Evolutionary conservation across 148 eudicot genomes (phyloP).

Genomic region (Vaccinium myrtillus): DNA sequence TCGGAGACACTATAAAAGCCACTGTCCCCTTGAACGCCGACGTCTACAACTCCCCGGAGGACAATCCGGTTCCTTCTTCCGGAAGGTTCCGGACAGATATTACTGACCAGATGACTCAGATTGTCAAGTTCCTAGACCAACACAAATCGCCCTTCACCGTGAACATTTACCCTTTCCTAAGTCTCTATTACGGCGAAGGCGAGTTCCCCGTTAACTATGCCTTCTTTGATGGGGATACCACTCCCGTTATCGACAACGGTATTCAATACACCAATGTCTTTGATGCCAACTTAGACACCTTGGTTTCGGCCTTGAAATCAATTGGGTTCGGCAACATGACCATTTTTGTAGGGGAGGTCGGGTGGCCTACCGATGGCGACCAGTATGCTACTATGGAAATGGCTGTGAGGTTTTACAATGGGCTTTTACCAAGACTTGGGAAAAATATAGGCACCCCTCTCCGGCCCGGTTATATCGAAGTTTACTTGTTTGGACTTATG

Average conservation of each 20-base stretch:
- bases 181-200: constrained; percentile 63
- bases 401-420: constrained; percentile 68
- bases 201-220: constrained; percentile 81
- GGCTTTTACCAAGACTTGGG: constrained; percentile 64
- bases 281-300: constrained; percentile 86
- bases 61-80: constrained; percentile 70
- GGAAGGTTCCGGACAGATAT: constrained; percentile 73
- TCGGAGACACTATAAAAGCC: constrained; percentile 69
- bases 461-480: constrained; percentile 68
- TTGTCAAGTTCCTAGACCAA: constrained; percentile 55
- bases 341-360: constrained; percentile 81
- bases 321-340: constrained; percentile 50
- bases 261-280: constrained; percentile 72
- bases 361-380: constrained; percentile 97
- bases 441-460: constrained; percentile 76
- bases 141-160: constrained; percentile 83
- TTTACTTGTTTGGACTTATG: constrained; percentile 74
- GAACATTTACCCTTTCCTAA: constrained; percentile 86
- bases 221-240: constrained; percentile 66
- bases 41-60: constrained; percentile 61
- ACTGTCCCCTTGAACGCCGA: constrained; percentile 86
- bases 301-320: constrained; percentile 64
- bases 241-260: constrained; percentile 53
- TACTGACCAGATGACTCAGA: constrained; percentile 47
- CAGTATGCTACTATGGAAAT: constrained; percentile 51